Percentiles rank a stretch among this genome's conserved stretches.
phyloP scores from a whole-genome alignment of 2,329 filamentous ascomycete genomes.

The Orbilia blumenaviensis region DNA sequence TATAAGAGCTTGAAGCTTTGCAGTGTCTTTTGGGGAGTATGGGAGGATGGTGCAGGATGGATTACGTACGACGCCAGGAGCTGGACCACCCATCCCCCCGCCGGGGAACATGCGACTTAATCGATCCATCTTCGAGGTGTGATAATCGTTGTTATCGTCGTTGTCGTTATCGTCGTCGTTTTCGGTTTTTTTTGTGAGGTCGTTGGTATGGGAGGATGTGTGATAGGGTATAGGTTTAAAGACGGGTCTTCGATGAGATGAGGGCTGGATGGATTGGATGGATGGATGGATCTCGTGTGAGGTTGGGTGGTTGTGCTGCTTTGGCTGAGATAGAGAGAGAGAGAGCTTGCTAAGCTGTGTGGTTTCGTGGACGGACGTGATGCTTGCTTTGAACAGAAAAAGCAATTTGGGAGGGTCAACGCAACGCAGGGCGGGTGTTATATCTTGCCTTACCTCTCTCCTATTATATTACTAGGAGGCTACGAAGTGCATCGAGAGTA shows the following conservation, averaged over 20 bases:
- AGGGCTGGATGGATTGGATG: neutral
- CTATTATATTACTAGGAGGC: too few relatives aligned
- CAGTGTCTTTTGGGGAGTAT: neutral
- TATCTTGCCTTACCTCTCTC: too few relatives aligned
- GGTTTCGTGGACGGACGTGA: conserved; percentile 27
- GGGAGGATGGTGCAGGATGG: conserved; percentile 37
- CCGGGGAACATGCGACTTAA: conserved; percentile 86
- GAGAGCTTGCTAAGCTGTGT: neutral
- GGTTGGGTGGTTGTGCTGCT: neutral
- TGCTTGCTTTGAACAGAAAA: conserved; percentile 33
- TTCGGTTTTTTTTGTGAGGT: conserved; percentile 30
- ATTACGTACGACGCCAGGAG: conserved; percentile 70
- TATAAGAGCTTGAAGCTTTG: too few relatives aligned
- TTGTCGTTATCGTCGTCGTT: too few relatives aligned
- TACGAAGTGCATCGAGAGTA: too few relatives aligned
- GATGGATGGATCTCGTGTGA: neutral
- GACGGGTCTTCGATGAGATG: too few relatives aligned
- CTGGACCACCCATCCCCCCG: conserved; percentile 70
- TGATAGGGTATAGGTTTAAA: conserved; percentile 56
- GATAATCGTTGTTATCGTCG: too few relatives aligned
- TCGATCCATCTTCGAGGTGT: conserved; percentile 78
- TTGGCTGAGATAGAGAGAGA: too few relatives aligned
- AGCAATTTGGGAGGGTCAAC: conserved; percentile 20
- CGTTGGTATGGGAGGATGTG: conserved; percentile 51
- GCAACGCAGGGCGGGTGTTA: conserved; percentile 8